Evolutionary conservation across 306 rosid genomes (phyloP).

Genomic region (Cicer pinnatifidum): DNA sequence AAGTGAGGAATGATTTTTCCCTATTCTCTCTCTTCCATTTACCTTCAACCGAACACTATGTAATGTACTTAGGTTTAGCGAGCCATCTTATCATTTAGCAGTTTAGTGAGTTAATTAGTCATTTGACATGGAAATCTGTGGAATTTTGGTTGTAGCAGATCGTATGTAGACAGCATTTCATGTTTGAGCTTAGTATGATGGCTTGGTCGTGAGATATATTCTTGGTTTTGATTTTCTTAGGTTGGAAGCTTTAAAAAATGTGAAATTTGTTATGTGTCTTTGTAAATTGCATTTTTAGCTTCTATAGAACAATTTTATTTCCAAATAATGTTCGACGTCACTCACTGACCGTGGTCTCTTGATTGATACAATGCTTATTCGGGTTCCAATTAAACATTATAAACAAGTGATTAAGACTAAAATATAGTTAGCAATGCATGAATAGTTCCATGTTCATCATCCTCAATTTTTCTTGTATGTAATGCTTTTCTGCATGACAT

Average conservation of each 20-base stretch:
- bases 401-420: neutral
- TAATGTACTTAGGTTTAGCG: conserved; percentile 7
- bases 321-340: neutral
- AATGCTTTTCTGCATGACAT: conserved; percentile 1
- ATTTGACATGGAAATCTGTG: conserved; percentile 32
- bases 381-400: conserved; percentile 21
- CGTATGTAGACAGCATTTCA: neutral
- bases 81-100: conserved; percentile 23
- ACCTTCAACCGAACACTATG: neutral
- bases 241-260: conserved; percentile 13
- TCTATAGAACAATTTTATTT: neutral
- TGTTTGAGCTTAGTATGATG: conserved; percentile 15
- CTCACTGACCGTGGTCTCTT: conserved; percentile 1
- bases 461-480: neutral
- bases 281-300: neutral
- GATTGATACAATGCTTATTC: conserved; percentile 18
- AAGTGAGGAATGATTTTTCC: neutral
- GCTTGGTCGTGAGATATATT: conserved; percentile 26
- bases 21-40: neutral
- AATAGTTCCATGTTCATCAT: neutral
- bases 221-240: conserved; percentile 35
- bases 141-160: neutral
- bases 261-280: conserved; percentile 1
- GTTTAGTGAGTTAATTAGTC: conserved; percentile 29
- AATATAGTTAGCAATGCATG: conserved; percentile 6